Conservation (phyloP, 441 rosid species). For the Adansonia gregorii region DNA sequence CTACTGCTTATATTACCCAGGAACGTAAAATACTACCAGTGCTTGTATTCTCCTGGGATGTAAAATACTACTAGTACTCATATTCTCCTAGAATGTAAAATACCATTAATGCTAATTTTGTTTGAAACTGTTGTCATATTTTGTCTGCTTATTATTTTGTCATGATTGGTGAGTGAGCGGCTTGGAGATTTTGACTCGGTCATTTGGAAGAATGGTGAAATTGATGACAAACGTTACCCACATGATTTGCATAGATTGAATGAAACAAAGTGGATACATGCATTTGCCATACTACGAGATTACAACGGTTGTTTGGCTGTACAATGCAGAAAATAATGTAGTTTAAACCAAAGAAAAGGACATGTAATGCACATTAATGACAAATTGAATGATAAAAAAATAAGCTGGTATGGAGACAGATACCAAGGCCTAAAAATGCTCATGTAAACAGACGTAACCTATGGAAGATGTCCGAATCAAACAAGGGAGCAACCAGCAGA, state of each 20-base stretch:
- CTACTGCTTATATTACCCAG: background rate
- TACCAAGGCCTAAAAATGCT: background rate
- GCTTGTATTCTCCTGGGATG: slow-evolving; percentile 4
- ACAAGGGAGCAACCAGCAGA: slow-evolving; percentile 1
- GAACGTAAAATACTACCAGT: background rate
- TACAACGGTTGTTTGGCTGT: background rate
- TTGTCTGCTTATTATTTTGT: background rate
- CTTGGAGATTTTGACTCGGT: background rate
- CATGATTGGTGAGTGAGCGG: background rate
- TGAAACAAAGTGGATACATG: background rate
- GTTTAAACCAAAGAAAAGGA: background rate
- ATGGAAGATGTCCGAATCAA: slow-evolving; percentile 1
- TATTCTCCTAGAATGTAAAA: background rate
- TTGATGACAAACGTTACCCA: background rate
- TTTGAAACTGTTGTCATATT: background rate
- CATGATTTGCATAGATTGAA: background rate
- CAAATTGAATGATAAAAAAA: background rate
- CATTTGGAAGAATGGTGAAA: background rate
- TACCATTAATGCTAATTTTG: background rate
- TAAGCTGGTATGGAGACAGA: background rate
- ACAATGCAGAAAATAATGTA: background rate
- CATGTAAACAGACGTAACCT: background rate
- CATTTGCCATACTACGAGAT: background rate
- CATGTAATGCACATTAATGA: background rate
- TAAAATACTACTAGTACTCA: background rate